A percentile compares a stretch with the other conserved stretches of the same genome.
Conservation (phyloP, 768 basidiomycete genomes). For the Clitopilus passeckerianus region DNA sequence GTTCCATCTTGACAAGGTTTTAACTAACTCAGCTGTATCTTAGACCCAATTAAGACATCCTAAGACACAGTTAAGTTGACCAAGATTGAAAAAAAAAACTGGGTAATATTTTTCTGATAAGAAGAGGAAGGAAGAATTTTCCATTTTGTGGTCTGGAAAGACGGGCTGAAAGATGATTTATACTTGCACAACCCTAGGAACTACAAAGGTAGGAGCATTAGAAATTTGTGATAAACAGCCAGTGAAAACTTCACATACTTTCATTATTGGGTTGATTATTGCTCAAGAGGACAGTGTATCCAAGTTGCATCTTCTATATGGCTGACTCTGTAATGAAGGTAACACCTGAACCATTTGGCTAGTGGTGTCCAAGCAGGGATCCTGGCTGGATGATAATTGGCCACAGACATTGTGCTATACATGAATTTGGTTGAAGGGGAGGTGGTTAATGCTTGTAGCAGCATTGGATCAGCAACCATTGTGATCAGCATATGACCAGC, state of each 20-base stretch:
- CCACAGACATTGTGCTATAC: conserved; percentile 1
- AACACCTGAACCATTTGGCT: not conserved
- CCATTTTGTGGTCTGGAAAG: not conserved
- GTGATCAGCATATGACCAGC: not conserved
- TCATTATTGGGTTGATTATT: not conserved
- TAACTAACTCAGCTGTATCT: too few relatives aligned
- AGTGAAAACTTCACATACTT: not conserved
- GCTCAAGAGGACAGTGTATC: conserved; percentile 3
- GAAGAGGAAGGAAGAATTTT: not conserved
- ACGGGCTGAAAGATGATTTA: not conserved
- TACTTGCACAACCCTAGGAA: too few relatives aligned
- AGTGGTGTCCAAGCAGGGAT: not conserved
- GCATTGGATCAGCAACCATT: not conserved
- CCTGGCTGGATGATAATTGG: not conserved
- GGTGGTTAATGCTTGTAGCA: too few relatives aligned
- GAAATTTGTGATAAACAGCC: not conserved
- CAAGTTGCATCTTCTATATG: not conserved
- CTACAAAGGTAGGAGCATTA: too few relatives aligned
- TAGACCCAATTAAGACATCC: too few relatives aligned
- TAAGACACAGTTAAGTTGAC: too few relatives aligned
- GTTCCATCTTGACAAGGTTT: too few relatives aligned
- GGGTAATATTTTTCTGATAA: too few relatives aligned
- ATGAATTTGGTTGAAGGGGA: not conserved
- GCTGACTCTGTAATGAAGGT: not conserved
- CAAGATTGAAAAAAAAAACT: too few relatives aligned